Evolutionary conservation across 2,329 filamentous ascomycete species (phyloP).

Genomic region (Grosmannia huntii): DNA sequence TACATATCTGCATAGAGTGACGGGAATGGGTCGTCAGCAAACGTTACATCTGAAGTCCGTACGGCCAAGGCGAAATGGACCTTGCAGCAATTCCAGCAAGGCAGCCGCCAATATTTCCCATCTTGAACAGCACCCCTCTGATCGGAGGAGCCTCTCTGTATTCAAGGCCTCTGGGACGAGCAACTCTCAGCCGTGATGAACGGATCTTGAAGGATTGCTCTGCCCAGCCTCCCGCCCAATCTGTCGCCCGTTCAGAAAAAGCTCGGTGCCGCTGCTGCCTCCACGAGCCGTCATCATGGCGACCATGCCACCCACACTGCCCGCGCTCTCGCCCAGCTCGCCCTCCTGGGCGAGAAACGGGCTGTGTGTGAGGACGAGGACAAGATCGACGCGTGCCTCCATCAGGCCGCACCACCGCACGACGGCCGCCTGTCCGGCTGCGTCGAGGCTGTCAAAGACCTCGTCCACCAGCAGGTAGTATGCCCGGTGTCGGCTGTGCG

Average conservation of each 20-base stretch:
- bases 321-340: not conserved
- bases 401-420: conserved; percentile 3
- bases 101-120: too few relatives aligned
- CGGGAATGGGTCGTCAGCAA: too few relatives aligned
- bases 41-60: too few relatives aligned
- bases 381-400: not conserved
- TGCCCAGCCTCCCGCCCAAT: not conserved
- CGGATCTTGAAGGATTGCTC: too few relatives aligned
- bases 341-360: not conserved
- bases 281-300: not conserved
- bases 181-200: too few relatives aligned
- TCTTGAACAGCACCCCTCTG: too few relatives aligned
- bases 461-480: conserved; percentile 22
- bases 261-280: not conserved
- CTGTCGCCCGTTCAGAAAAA: not conserved
- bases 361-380: not conserved
- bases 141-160: too few relatives aligned
- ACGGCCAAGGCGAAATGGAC: too few relatives aligned
- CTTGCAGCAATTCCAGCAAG: too few relatives aligned
- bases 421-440: conserved; percentile 17
- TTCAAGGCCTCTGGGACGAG: too few relatives aligned
- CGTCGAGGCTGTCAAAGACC: conserved; percentile 21
- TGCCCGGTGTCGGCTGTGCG: conserved; percentile 17
- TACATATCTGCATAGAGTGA: too few relatives aligned
- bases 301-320: not conserved